Base-by-base conservation (phyloP, 1,139 yeast species). In the Debaryomycetaceae sp. region DNA sequence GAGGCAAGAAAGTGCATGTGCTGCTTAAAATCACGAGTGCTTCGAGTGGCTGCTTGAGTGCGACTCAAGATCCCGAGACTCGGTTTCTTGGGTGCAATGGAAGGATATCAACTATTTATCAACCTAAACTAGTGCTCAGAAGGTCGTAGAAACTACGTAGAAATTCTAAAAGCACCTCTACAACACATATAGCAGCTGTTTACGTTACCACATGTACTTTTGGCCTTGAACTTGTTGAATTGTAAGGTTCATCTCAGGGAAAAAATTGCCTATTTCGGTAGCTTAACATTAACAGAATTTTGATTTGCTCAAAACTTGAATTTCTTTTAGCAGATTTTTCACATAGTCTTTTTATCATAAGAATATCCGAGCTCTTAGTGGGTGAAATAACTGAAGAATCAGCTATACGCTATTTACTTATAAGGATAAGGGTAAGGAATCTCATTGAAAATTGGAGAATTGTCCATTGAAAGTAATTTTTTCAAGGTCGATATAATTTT, bases 281-380 rank as follows among this genome's bases (percentile, higher is more conserved):
- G 35, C 28, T 17, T 33, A 17, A 24, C 26, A 17, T 33, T 29
- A 29, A 11, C n/a, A 3, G 16, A 17, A 8, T 16, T 17, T 22
- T 33, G 24, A 33, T 33, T 33, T 33, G 19, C 22, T 17, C 19
- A 3, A 14, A 9, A n/a, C 13, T 33, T 26, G 5, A 16, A 33
- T 17, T 33, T 33, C 22, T 33, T 33, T 33, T 33, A 11, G 15
- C 35, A 15, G 29, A 13, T 24, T 15, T 29, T 24, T 17, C 26
- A 22, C 26, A 3, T 3, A 22, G 26, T 8, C 7, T 8, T 22
- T 22, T 8, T 22, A 22, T 22, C 11, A 22, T 11, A 22, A 22
- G 7, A 22, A 8, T 22, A 22, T 22, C 26, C 26, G 26, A 22
- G 26, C 26, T 11, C 3, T 22, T 3, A 22, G 26, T 22, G 26